A percentile compares a stretch with the other conserved stretches of the same genome.
phyloP scores from a whole-genome alignment of 495 filamentous ascomycete species.

The Daldinia bambusicola region DNA sequence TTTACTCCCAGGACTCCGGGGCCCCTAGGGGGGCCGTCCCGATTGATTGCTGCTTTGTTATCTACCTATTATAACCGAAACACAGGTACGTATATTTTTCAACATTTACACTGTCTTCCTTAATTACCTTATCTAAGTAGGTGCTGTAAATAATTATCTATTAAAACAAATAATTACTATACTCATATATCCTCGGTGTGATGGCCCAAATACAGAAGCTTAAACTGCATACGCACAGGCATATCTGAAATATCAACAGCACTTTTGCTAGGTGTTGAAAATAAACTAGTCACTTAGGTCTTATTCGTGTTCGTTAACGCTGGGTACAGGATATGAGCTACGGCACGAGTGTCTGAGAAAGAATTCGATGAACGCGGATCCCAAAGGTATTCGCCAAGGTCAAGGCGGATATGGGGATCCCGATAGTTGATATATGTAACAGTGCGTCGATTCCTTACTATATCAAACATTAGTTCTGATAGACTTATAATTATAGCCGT shows the following conservation, averaged over 20 bases:
- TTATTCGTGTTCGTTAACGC: slow-evolving; percentile 18
- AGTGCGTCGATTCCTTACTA: not conserved
- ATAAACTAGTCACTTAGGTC: slow-evolving; percentile 15
- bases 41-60: no score
- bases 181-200: no score
- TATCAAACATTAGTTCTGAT: not conserved
- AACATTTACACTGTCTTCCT: no score
- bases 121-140: no score
- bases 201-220: no score
- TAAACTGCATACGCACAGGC: not conserved
- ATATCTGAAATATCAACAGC: slow-evolving; percentile 21
- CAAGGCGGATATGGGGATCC: slow-evolving; percentile 18
- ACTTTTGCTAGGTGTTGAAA: slow-evolving; percentile 23
- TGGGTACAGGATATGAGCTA: slow-evolving; percentile 21
- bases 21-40: no score
- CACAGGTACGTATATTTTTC: no score
- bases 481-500: slow-evolving; percentile 4
- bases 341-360: slow-evolving; percentile 12
- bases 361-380: slow-evolving; percentile 23
- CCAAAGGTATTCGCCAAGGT: slow-evolving; percentile 26
- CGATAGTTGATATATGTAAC: slow-evolving; percentile 23
- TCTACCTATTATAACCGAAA: no score
- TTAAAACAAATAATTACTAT: no score
- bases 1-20: no score
- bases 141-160: no score